Conservation (phyloP, 805 yeast genomes). For the Candida railenensis region DNA sequence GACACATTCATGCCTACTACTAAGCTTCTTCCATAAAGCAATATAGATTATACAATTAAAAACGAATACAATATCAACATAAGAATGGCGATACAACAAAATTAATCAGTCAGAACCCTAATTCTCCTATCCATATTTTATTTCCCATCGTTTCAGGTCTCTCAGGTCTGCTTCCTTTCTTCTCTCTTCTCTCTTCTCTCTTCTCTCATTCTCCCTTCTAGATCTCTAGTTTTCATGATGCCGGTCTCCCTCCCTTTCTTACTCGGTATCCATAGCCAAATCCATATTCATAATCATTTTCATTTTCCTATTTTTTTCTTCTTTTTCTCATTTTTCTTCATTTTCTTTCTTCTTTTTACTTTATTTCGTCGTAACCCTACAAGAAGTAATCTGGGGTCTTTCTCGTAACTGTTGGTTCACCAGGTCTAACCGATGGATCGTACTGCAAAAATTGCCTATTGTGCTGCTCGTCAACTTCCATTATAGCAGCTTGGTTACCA, state of each 20-base stretch:
- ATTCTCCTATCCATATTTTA: not conserved
- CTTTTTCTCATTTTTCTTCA: not conserved
- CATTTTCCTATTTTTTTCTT: not conserved
- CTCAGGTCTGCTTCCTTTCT: no score
- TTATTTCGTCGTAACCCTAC: constrained; percentile 28
- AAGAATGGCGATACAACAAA: not conserved
- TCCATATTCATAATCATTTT: not conserved
- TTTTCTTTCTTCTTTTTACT: not conserved
- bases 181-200: no score
- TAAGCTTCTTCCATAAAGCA: not conserved
- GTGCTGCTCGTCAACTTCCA: constrained; percentile 96
- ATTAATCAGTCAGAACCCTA: not conserved
- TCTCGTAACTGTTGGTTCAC: constrained; percentile 96
- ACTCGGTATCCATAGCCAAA: not conserved
- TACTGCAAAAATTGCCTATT: constrained; percentile 90
- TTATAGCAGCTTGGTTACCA: constrained; percentile 96
- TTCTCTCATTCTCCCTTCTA: not conserved
- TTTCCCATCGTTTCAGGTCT: no score
- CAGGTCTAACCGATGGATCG: constrained; percentile 95
- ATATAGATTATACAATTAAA: constrained; percentile 1
- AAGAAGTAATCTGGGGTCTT: constrained; percentile 97
- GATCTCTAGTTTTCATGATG: not conserved
- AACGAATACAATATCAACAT: not conserved
- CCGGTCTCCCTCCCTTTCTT: not conserved
- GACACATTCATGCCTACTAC: constrained; percentile 3